phyloP scores from a whole-genome alignment of 495 filamentous ascomycete species.

The Aspergillus indologenus region DNA sequence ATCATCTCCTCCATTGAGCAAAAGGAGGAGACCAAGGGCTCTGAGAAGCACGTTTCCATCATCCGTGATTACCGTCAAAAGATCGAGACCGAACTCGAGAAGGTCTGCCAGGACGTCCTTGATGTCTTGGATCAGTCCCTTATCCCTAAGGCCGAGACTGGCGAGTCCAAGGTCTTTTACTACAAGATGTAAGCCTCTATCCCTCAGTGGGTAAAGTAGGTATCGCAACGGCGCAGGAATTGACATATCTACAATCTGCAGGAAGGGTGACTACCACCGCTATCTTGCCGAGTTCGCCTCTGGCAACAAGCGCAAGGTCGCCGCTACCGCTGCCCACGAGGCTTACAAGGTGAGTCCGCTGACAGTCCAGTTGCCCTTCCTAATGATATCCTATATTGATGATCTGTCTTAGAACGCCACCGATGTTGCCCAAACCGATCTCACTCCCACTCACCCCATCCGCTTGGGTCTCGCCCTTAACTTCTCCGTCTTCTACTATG shows the following conservation, averaged over 20 bases:
- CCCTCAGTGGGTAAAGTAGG: not conserved
- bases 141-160: constrained; percentile 96
- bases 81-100: constrained; percentile 97
- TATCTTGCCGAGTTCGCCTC: constrained; percentile 99
- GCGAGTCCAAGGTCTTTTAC: constrained; percentile 99
- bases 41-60: constrained; percentile 91
- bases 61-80: constrained; percentile 98
- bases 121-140: constrained; percentile 92
- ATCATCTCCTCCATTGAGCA: constrained; percentile 99
- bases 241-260: constrained; percentile 38
- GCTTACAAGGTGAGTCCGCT: constrained; percentile 81
- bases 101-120: constrained; percentile 97
- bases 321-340: constrained; percentile 94
- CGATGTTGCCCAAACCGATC: constrained; percentile 95
- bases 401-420: constrained; percentile 73
- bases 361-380: not conserved
- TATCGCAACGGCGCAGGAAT: not conserved
- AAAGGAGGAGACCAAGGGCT: constrained; percentile 99
- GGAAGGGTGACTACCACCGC: constrained; percentile 99
- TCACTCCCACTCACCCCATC: constrained; percentile 97
- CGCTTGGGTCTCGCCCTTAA: constrained; percentile 97
- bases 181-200: constrained; percentile 89
- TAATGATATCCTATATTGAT: constrained; percentile 13
- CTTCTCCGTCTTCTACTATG: constrained; percentile 99
- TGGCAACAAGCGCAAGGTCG: constrained; percentile 97